These are phyloP conservation scores for Saturnispora besseyi DNA, from an alignment of 805 yeast species.

Conservation along the genomic window DNA sequence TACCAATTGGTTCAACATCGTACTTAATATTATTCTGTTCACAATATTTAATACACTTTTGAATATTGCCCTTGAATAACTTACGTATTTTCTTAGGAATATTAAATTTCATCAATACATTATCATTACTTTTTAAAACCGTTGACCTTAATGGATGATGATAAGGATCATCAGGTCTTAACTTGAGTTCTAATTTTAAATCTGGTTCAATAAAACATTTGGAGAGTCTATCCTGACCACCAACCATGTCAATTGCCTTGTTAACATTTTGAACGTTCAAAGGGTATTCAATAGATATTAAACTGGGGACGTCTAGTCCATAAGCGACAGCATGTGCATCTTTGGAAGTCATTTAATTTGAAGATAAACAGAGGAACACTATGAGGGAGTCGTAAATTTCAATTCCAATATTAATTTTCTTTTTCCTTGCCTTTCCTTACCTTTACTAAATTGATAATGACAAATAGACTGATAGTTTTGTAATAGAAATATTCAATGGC, in stretches of 20 bases:
- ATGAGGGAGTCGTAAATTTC: neutral
- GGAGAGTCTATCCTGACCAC: conserved; percentile 43
- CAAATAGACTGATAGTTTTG: no score
- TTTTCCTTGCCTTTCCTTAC: neutral
- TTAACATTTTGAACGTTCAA: conserved; percentile 53
- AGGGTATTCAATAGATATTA: conserved; percentile 73
- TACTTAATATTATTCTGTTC: conserved; percentile 27
- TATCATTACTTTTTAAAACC: conserved; percentile 39
- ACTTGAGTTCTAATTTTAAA: conserved; percentile 21
- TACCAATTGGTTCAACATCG: conserved; percentile 51
- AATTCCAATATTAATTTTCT: neutral
- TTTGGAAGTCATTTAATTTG: conserved; percentile 7
- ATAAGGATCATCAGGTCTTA: conserved; percentile 29
- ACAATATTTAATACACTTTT: conserved; percentile 34
- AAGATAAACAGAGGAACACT: neutral
- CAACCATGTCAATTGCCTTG: conserved; percentile 60
- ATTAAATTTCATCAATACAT: conserved; percentile 48
- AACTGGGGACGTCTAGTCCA: conserved; percentile 65
- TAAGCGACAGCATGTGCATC: conserved; percentile 24
- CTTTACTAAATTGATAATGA: no score
- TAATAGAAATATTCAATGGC: no score
- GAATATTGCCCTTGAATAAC: conserved; percentile 33
- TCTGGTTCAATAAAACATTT: conserved; percentile 33
- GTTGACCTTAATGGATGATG: conserved; percentile 58
- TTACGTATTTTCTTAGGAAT: conserved; percentile 48